phyloP scores from a whole-genome alignment of 2,329 filamentous ascomycete species.

The Pestalotiopsis fici region DNA sequence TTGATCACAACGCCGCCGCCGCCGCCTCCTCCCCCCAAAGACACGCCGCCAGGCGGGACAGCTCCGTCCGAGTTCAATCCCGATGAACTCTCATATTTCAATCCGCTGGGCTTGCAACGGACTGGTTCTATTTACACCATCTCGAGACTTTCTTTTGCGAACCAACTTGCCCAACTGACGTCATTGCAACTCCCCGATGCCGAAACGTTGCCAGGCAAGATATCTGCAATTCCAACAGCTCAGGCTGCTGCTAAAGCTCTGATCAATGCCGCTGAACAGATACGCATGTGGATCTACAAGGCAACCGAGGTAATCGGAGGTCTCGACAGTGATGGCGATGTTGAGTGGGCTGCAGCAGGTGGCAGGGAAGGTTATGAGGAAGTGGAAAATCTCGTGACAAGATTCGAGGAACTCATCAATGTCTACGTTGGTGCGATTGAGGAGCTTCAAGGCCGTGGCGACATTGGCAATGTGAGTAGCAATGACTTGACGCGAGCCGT shows the following conservation, averaged over 20 bases:
- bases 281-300: conserved; percentile 90
- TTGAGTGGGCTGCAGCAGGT: conserved; percentile 92
- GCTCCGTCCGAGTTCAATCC: conserved; percentile 45
- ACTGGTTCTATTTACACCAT: conserved; percentile 92
- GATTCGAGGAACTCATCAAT: conserved; percentile 87
- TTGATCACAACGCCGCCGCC: conserved; percentile 18
- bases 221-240: conserved; percentile 82
- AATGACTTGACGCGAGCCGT: conserved; percentile 76
- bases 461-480: conserved; percentile 71
- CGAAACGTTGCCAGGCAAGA: conserved; percentile 77
- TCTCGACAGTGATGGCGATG: conserved; percentile 92
- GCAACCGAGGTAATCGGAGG: conserved; percentile 86
- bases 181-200: conserved; percentile 88
- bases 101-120: conserved; percentile 64
- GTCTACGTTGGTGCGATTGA: conserved; percentile 96
- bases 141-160: conserved; percentile 88
- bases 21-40: conserved; percentile 52
- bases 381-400: conserved; percentile 72
- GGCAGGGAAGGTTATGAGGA: conserved; percentile 79
- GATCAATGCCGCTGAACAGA: conserved; percentile 87
- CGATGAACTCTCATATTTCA: conserved; percentile 64
- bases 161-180: conserved; percentile 88
- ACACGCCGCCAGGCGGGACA: conserved; percentile 45
- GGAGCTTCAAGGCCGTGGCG: conserved; percentile 76
- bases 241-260: conserved; percentile 81